Percentiles rank a stretch among this genome's conserved stretches.
phyloP scores from a whole-genome alignment of 768 basidiomycete species.

The Tricholoma sp. region DNA sequence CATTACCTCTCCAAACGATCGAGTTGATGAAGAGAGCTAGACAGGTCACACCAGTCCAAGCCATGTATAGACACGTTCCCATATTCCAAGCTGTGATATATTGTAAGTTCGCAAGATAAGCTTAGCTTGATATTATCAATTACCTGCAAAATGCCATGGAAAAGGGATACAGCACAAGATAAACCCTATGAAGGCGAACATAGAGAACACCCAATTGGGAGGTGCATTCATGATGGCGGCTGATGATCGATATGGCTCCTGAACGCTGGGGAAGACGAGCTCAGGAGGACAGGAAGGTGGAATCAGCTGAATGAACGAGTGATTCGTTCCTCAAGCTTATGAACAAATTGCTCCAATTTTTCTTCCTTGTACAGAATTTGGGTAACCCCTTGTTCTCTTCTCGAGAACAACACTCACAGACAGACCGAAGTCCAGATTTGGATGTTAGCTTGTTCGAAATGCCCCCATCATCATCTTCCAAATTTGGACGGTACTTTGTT shows the following conservation, averaged over 20 bases:
- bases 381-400: slow-evolving; percentile 39
- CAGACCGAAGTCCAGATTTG: slow-evolving; percentile 14
- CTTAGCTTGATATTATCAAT: neutral
- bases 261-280: slow-evolving; percentile 10
- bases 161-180: slow-evolving; percentile 53
- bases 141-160: slow-evolving; percentile 66
- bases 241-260: slow-evolving; percentile 8
- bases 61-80: slow-evolving; percentile 66
- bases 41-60: slow-evolving; percentile 57
- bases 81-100: slow-evolving; percentile 14
- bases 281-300: slow-evolving; percentile 27
- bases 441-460: slow-evolving; percentile 19
- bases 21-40: slow-evolving; percentile 62
- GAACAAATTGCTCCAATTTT: slow-evolving; percentile 29
- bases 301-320: slow-evolving; percentile 26
- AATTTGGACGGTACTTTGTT: slow-evolving; percentile 32
- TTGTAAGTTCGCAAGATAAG: neutral
- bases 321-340: slow-evolving; percentile 23
- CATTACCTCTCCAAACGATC: slow-evolving; percentile 62
- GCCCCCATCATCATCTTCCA: slow-evolving; percentile 13
- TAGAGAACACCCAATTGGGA: slow-evolving; percentile 44
- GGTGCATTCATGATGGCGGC: slow-evolving; percentile 25
- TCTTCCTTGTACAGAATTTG: slow-evolving; percentile 35
- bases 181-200: slow-evolving; percentile 53
- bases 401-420: too few species aligned